Evolutionary conservation across 768 basidiomycete genomes (phyloP).

Genomic region (Boletus vermiculosoides): DNA sequence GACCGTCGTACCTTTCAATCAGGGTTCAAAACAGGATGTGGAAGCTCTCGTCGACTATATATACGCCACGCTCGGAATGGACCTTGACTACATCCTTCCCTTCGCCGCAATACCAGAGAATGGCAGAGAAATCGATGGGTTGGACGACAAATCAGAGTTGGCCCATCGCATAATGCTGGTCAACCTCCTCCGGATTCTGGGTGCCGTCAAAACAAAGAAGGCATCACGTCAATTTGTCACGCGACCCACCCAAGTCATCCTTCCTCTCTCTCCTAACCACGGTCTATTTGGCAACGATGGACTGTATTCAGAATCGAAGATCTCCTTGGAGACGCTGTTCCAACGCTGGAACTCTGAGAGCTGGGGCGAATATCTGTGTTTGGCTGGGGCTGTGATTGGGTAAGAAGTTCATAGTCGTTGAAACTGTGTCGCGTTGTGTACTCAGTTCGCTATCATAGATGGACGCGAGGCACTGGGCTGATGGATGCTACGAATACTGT

Average conservation of each 20-base stretch:
- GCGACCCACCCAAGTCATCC: conserved; percentile 96
- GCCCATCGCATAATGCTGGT: conserved; percentile 99
- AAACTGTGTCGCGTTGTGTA: conserved; percentile 5
- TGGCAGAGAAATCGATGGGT: conserved; percentile 94
- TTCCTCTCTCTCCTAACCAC: conserved; percentile 97
- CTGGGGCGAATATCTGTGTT: conserved; percentile 98
- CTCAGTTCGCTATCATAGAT: conserved; percentile 45
- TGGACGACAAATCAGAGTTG: conserved; percentile 97
- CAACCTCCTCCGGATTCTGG: conserved; percentile 92
- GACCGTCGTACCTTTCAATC: conserved; percentile 98
- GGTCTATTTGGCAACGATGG: conserved; percentile 98
- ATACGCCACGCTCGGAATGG: conserved; percentile 91
- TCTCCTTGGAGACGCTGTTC: conserved; percentile 96
- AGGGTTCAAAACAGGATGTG: conserved; percentile 97
- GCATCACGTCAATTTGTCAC: conserved; percentile 96
- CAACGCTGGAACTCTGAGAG: conserved; percentile 97
- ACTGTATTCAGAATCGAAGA: conserved; percentile 97
- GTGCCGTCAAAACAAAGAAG: conserved; percentile 98
- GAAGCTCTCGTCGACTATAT: conserved; percentile 98
- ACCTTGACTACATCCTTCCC: conserved; percentile 97
- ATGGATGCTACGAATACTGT: conserved; percentile 96
- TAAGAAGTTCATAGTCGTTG: conserved; percentile 37
- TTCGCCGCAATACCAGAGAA: conserved; percentile 99
- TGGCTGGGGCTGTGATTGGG: conserved; percentile 98
- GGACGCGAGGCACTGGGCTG: conserved; percentile 97